Base-by-base conservation (phyloP, 257 asterid genomes). In the Solanum virginianum region DNA sequence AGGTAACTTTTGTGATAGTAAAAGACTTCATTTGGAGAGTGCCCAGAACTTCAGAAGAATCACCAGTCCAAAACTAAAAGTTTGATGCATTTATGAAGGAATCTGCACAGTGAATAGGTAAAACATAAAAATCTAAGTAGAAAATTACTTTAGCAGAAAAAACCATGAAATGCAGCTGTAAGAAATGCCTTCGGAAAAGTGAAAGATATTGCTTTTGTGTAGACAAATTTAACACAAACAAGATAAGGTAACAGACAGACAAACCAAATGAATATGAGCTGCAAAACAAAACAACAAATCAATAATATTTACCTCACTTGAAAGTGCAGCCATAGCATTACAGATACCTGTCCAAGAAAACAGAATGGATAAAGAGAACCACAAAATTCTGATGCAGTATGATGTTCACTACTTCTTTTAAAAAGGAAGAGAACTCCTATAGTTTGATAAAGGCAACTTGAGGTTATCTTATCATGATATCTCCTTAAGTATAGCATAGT, bases 31-130 rank as follows among this genome's bases (percentile, higher is more conserved):
- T 94, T 92, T 91, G 96, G 94, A 94, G 92, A 90, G 90, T 90
- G 92, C 92, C 91, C 90, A 85, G 93, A 91, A 96, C 98, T 93
- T 96, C 97, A 93, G 98, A 94, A 92, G 99, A 92, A 93, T 92
- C 99, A 93, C 93, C 97, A 93, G 96, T 92, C 98, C 97, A 93
- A 96, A 92, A 91, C 92, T 87, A 94, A 96, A 94, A 90, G 91
- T 90, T 91, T 91, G 97, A 88, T 87, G 95, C 94, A 91, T 88
- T 92, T 91, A 88, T 86, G 95, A 94, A 92, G 98, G 87, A 89
- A 96, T 96, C 99, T 96, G 99, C 99, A 96, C 96, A 93, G 89
- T 89, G 92, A 92, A 93, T 92, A 92, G 88, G 85, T 89, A 87
- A 89, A 89, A 70, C 89, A 90, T 90, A 90, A 93, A 91, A 92